phyloP scores from a whole-genome alignment of 1,284 basidiomycete genomes.

The Ganoderma sinense region DNA sequence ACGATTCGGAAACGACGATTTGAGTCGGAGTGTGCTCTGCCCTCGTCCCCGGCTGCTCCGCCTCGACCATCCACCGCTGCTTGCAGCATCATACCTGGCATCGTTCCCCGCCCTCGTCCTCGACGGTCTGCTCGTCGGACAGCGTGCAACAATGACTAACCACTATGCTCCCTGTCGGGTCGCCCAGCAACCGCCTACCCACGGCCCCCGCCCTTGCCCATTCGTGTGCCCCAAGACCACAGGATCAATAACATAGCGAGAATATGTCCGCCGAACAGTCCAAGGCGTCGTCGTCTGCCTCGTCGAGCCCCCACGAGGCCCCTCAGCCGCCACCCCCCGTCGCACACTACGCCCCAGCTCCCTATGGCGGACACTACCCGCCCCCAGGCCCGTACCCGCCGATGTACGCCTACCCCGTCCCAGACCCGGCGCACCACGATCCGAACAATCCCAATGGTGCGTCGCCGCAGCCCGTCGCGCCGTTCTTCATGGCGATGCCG shows the following conservation, averaged over 20 bases:
- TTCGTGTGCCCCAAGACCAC: slow-evolving; percentile 4
- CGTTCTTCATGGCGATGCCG: slow-evolving; percentile 60
- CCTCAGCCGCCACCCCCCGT: slow-evolving; percentile 35
- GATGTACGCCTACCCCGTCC: slow-evolving; percentile 53
- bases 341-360: slow-evolving; percentile 48
- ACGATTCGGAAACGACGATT: slow-evolving; percentile 47
- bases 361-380: slow-evolving; percentile 53
- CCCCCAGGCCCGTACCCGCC: slow-evolving; percentile 55
- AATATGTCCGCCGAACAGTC: slow-evolving; percentile 37
- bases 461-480: slow-evolving; percentile 36
- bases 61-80: slow-evolving; percentile 20
- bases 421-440: slow-evolving; percentile 48
- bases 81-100: background rate
- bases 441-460: slow-evolving; percentile 53
- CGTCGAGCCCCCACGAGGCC: slow-evolving; percentile 36
- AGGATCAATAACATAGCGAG: slow-evolving; percentile 17
- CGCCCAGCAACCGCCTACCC: slow-evolving; percentile 14
- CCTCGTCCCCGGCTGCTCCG: slow-evolving; percentile 37
- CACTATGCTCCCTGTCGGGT: slow-evolving; percentile 16
- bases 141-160: slow-evolving; percentile 24
- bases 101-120: slow-evolving; percentile 4
- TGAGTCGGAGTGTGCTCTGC: slow-evolving; percentile 44
- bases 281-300: slow-evolving; percentile 36
- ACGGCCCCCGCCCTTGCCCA: slow-evolving; percentile 11
- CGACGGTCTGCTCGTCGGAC: slow-evolving; percentile 10